Evolutionary conservation across 148 eudicot species (phyloP).

Genomic region (Dysphania ambrosioides): DNA sequence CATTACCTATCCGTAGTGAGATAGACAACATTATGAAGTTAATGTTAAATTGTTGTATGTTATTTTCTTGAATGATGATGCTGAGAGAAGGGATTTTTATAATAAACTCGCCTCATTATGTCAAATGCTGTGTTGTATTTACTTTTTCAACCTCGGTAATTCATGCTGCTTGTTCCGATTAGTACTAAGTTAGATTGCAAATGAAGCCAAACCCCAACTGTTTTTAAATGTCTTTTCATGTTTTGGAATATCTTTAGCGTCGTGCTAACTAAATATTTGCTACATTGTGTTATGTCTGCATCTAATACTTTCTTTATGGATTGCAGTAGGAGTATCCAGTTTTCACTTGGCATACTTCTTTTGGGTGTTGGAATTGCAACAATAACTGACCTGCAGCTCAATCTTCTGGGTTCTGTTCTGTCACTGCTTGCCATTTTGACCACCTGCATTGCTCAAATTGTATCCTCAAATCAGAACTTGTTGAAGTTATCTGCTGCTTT

Average conservation of each 20-base stretch:
- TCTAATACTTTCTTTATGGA: constrained; percentile 7
- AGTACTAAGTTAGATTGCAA: background rate
- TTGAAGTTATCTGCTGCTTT: background rate
- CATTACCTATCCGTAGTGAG: background rate
- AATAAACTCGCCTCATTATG: background rate
- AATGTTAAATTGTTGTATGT: background rate
- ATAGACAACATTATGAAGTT: background rate
- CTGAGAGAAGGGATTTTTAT: background rate
- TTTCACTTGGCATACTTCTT: constrained; percentile 36
- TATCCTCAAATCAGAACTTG: constrained; percentile 30
- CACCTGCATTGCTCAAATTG: constrained; percentile 46
- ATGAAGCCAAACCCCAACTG: background rate
- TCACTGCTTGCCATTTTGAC: constrained; percentile 44
- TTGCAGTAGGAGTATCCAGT: constrained; percentile 40
- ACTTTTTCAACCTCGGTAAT: background rate
- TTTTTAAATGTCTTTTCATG: background rate
- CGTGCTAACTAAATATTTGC: constrained; percentile 2
- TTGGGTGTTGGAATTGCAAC: constrained; percentile 47
- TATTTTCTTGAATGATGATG: background rate
- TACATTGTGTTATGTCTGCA: background rate
- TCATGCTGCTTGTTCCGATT: background rate
- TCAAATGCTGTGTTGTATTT: background rate
- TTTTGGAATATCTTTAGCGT: background rate
- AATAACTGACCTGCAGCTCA: constrained; percentile 43
- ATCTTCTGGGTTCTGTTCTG: constrained; percentile 40